Base-by-base conservation (phyloP, 495 filamentous ascomycete genomes). In the Penicillium fimorum region DNA sequence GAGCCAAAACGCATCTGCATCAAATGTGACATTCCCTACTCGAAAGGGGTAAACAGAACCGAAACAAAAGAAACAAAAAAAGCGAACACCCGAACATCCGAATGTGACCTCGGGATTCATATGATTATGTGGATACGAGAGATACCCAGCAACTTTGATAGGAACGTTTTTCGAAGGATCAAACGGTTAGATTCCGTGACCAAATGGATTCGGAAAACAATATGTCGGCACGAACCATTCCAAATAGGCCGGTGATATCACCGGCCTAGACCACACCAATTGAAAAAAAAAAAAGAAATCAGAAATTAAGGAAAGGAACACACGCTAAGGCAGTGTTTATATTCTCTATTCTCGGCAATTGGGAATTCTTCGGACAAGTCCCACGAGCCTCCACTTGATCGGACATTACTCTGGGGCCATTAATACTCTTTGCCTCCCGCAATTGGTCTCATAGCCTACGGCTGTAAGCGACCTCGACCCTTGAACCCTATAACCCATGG, bases 321-420 rank as follows among this genome's bases (percentile, higher is more conserved):
- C 22, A 17, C 42, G 24, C 43, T 47, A 30, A 20, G 32, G 42
- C 29, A 30, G 33, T 25, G 52, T 54, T 46, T 54, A 54, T 54
- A 54, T 54, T 15, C 9, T 30, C 42, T 54, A 54, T 54, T 15
- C 9, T 30, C 42, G 51, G 30, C 42, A 54, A 18, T 51, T 52
- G 43, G 50, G 37, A 52, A 52, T 51, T 15, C 15, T 50, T 27
- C 48, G 37, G 40, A 11, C 18, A 17, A 47, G 52, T 47, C 52
- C 50, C 38, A 52, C 38, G 65, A 67, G 66, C 58, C 65, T 66
- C 67, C 69, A 69, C 67, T 59, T 51, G 52, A 55, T 67, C 65
- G 67, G 65, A 68, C 62, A 47, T 55, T 40, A 24, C 46, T 53
- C 35, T 41, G 53, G 44, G 20, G 42, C 45, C 56, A 60, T 37